A percentile compares a stretch with the other conserved stretches of the same genome.
These are phyloP conservation scores for Liriodendron chinense DNA, from an alignment of 164 flowering plant species.

Conservation along the genomic window DNA sequence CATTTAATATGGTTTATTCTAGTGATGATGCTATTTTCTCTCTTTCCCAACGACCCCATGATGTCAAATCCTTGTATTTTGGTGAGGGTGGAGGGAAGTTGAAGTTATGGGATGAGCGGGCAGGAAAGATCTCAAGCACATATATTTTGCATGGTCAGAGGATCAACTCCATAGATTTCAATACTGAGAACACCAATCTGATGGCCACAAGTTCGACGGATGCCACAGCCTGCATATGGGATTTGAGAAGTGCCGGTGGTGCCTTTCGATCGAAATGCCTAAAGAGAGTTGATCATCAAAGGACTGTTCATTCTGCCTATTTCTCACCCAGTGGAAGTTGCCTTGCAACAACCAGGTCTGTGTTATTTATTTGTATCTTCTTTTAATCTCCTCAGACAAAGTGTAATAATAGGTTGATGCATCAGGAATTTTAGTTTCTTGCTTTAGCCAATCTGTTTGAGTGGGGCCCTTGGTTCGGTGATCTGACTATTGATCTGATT, in stretches of 20 bases:
- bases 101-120: constrained; percentile 59
- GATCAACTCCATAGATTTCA: constrained; percentile 82
- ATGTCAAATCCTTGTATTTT: constrained; percentile 50
- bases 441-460: background rate
- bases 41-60: constrained; percentile 47
- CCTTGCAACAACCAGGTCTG: constrained; percentile 85
- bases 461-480: background rate
- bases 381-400: constrained; percentile 3
- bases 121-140: constrained; percentile 38
- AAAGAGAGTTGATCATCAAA: constrained; percentile 41
- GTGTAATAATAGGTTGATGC: background rate
- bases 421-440: background rate
- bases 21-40: constrained; percentile 54
- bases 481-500: too few species aligned
- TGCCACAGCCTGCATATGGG: constrained; percentile 89
- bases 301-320: constrained; percentile 80
- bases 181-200: constrained; percentile 43
- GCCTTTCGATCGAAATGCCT: constrained; percentile 29
- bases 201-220: constrained; percentile 91
- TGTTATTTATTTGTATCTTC: background rate
- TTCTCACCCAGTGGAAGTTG: constrained; percentile 83
- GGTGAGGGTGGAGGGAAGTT: constrained; percentile 64
- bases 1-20: constrained; percentile 54
- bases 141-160: constrained; percentile 58
- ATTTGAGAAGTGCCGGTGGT: constrained; percentile 52